Base-by-base conservation (phyloP, 805 yeast species). In the Barnettozyma vustinii region DNA sequence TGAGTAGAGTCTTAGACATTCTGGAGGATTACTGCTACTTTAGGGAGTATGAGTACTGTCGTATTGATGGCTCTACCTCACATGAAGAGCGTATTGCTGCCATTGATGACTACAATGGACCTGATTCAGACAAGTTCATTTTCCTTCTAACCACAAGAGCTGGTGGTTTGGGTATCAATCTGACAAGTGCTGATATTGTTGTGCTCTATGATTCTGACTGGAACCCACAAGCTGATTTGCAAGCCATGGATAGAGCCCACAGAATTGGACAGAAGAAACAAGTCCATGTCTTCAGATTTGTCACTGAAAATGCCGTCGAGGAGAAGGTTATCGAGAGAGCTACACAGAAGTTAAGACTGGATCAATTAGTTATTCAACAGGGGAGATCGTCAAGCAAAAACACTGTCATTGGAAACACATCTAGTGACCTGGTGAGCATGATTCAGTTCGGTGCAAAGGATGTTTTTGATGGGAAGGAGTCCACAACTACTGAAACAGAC, bases 231-330 rank as follows among this genome's bases (percentile, higher is more conserved):
- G 97, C 97, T 0, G 98, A 91, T 73, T 73, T 91, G 59, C 98
- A 91, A 69, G 97, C 97, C 1, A 91, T 91, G 98, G 98, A 92
- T 66, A 79, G 98, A 63, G 98, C 97, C 1, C 98, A 91, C 63
- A 81, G 98, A 73, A 91, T 91, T 63, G 98, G 98, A 18, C 98
- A 91, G 66, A 92, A 87, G 64, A 92, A 92, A 62, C 99, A 92
- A 70, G 99, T 92, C 9, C 78, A 83, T 58, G 98, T 92, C 18
- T 92, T 78, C 65, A 73, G 99, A 56, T 88, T 92, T 69, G 96
- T 92, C 25, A 92, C 97, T 3, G 98, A 92, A 62, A 82, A 88
- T 68, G 96, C 98, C 1, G 88, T 92, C 58, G 99, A 92, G 62
- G 99, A 92, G 65, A 92, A 92, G 59, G 97, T 92, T 13, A 75